These are phyloP conservation scores for Plantago major DNA, from an alignment of 257 asterid genomes.

Conservation along the genomic window DNA sequence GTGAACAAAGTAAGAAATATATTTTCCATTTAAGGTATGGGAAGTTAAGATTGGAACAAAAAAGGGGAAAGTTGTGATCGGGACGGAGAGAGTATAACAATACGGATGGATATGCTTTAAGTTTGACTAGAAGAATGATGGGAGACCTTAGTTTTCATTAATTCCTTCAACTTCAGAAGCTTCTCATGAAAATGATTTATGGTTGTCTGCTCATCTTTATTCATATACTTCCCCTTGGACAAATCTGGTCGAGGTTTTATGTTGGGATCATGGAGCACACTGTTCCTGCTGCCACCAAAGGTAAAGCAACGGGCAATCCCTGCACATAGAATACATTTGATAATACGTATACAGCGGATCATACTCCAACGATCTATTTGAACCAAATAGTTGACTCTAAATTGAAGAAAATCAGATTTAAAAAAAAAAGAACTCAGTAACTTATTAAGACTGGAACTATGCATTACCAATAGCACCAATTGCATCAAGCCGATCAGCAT, in stretches of 20 bases:
- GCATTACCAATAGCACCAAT: constrained; percentile 87
- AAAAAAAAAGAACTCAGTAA: not conserved
- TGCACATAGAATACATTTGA: constrained; percentile 15
- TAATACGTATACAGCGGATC: not conserved
- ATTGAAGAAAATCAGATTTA: not conserved
- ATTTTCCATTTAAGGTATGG: too few species aligned
- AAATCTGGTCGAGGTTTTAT: constrained; percentile 68
- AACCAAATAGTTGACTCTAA: not conserved
- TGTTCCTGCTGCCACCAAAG: constrained; percentile 82
- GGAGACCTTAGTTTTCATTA: constrained; percentile 86
- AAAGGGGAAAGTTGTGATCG: too few species aligned
- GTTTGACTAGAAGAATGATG: not conserved
- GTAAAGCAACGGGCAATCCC: constrained; percentile 97
- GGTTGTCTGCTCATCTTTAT: constrained; percentile 84
- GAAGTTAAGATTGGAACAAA: too few species aligned
- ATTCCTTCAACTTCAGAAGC: constrained; percentile 79
- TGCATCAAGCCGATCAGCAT: constrained; percentile 98
- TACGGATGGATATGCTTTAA: constrained; percentile 3
- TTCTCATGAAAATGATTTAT: constrained; percentile 91
- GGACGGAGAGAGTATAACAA: too few species aligned
- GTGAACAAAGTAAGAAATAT: too few species aligned
- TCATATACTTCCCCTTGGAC: constrained; percentile 81
- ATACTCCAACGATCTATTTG: not conserved
- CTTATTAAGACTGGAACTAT: not conserved
- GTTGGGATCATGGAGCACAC: constrained; percentile 71